These are phyloP conservation scores for Lichtheimia corymbifera DNA, from an alignment of 371 early-diverging fungal species.

Conservation along the genomic window DNA sequence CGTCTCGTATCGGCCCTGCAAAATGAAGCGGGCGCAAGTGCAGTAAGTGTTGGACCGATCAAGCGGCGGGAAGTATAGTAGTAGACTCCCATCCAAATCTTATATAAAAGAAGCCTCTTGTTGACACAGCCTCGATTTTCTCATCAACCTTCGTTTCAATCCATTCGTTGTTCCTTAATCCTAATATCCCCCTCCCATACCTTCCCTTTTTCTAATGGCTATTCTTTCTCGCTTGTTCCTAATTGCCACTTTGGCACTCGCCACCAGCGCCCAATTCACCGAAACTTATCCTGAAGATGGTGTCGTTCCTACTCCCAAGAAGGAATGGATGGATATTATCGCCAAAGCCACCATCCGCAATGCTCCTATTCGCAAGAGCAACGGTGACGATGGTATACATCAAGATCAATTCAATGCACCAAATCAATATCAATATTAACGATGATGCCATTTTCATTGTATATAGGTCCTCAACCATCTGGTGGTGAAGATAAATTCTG, in stretches of 20 bases:
- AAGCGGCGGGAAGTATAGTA: too few species aligned
- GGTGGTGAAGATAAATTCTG: conserved; percentile 33
- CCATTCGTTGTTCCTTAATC: neutral
- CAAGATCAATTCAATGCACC: neutral
- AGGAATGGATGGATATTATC: conserved; percentile 49
- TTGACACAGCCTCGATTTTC: too few species aligned
- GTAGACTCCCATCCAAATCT: too few species aligned
- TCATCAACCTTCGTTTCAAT: neutral
- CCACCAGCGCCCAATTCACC: conserved; percentile 28
- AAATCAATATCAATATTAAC: neutral
- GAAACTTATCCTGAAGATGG: conserved; percentile 37
- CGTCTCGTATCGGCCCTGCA: neutral
- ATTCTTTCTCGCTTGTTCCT: conserved; percentile 13
- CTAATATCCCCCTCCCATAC: neutral
- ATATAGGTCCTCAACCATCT: conserved; percentile 13
- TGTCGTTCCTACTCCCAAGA: conserved; percentile 40
- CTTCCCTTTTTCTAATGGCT: conserved; percentile 16
- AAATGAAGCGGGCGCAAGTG: neutral
- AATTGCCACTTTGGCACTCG: conserved; percentile 14
- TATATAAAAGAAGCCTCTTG: too few species aligned
- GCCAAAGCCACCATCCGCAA: conserved; percentile 32
- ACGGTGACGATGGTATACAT: conserved; percentile 17
- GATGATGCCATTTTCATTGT: neutral
- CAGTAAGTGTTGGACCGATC: too few species aligned
- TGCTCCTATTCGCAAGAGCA: conserved; percentile 39